Evolutionary conservation across 1,284 basidiomycete genomes (phyloP), one percentile per base, ranked within the genome.

Genomic region (Apiotrichum laibachii): DNA sequence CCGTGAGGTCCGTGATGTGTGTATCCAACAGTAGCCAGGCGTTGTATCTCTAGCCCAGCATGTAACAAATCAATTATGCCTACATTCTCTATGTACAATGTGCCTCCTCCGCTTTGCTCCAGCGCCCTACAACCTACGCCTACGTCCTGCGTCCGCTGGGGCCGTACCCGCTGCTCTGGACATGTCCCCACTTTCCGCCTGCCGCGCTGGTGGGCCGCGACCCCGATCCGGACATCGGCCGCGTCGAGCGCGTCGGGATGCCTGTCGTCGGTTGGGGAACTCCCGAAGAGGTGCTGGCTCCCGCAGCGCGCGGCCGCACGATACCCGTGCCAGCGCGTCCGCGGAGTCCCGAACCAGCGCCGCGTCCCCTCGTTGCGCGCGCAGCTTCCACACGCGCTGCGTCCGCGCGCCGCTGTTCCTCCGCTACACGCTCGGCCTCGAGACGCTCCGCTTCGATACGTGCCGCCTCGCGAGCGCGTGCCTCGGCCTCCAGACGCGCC

Each of bases 91-190:
- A 44, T 44, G 43, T 44, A 44, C 43, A 44, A 21, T 21, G 43
- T 21, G 5, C 12, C 19, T 19, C 13, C n/a, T n/a, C n/a, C n/a
- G n/a, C n/a, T n/a, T 37, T 3, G 26, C 26, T 31, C 26, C 37
- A 5, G 37, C 37, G 37, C 11, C 37, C 37, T 31, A 31, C 37
- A 12, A 5, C 37, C 37, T 39, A 39, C 11, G 40, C 37, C 37
- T 39, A 39, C 11, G 40, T 21, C n/a, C 43, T 18, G 18, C n/a
- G 43, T 22, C 52, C 56, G 16, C 62, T 44, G 9, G 73, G 73
- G 0, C 76, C 76, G 56, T 78, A 78, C 16, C 76, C 76, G 56
- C 74, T 76, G 50, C 73, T 74, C 57, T 70, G 69, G 6, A 78
- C 75, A 63, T 75, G 64, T 19, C 67, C 62, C 54, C 71, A 75